Base-by-base conservation (phyloP, 2,329 filamentous ascomycete genomes). In the Nannizzia gypsea region DNA sequence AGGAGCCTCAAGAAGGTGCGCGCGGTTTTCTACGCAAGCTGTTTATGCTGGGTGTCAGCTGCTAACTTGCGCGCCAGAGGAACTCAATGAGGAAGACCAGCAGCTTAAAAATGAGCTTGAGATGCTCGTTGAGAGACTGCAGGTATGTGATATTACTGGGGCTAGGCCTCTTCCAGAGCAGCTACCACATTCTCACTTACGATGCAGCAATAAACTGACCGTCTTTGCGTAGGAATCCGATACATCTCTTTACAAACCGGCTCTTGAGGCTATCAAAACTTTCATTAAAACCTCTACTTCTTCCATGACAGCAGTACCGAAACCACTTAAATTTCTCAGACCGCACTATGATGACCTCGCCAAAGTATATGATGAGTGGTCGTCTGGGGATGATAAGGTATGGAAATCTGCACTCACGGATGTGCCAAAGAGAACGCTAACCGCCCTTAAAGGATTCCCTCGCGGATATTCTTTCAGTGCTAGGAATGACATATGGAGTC, bases 281-380 rank as follows among this genome's bases (percentile, higher is more conserved):
- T 95, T 90, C 72, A 99, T 99, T 81, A 97, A 96, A 80, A 99
- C 93, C 60, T 96, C 93, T 62, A 99, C 93, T 66, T 97, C 91
- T 62, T 99, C 95, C 52, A 99, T 99, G 93, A 99, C 93, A 56
- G 93, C 93, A 62, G 93, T 99, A 63, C 93, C 95, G 24, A 99
- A 99, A 77, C 93, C 93, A 36, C 82, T 99, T 69, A 99, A 99
- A 77, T 99, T 99, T 74, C 83, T 99, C 64, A 85, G 93, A 78
- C 93, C 92, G 66, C 92, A 99, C 76, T 99, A 97, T 78, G 88
- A 95, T 76, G 85, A 87, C 60, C 81, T 99, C 71, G 87, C 87
- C 64, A 88, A 88, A 73, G 79, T 91, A 28, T 96, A 96, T 78
- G 91, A 95, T 62, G 83, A 87, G 72, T 99, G 95, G 93, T 82